These are phyloP conservation scores for Vigna hirtella DNA, from an alignment of 306 rosid species.

Conservation along the genomic window DNA sequence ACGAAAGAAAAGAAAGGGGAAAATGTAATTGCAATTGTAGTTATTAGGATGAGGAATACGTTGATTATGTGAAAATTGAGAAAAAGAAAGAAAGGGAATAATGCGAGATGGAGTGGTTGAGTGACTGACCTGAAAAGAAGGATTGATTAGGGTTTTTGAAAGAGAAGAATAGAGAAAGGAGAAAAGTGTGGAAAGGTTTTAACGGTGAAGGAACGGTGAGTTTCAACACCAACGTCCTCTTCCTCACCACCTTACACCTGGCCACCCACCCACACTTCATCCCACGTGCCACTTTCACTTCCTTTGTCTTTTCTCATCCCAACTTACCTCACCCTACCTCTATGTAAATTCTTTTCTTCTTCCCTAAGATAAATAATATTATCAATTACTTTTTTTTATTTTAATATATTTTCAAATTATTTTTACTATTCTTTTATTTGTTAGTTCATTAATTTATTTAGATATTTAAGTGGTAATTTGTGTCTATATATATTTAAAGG, in stretches of 20 bases:
- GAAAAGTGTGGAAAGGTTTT: slow-evolving; percentile 15
- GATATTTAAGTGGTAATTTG: too few relatives aligned
- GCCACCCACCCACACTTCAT: not conserved
- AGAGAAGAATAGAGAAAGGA: not conserved
- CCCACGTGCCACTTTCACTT: slow-evolving; percentile 17
- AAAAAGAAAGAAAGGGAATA: not conserved
- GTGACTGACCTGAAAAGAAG: slow-evolving; percentile 29
- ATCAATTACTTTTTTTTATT: too few relatives aligned
- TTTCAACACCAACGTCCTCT: slow-evolving; percentile 33
- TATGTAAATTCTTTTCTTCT: too few relatives aligned
- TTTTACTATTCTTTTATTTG: too few relatives aligned
- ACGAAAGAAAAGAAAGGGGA: not conserved
- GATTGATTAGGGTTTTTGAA: slow-evolving; percentile 18
- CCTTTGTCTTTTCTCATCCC: not conserved
- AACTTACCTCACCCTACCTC: too few relatives aligned
- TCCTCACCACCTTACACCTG: slow-evolving; percentile 42
- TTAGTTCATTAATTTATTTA: too few relatives aligned
- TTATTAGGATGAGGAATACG: not conserved
- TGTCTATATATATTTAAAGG: too few relatives aligned
- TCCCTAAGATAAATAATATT: too few relatives aligned
- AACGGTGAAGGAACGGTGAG: slow-evolving; percentile 35
- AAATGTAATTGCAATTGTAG: not conserved
- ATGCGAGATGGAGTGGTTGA: not conserved
- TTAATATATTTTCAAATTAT: too few relatives aligned
- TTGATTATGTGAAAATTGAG: not conserved